phyloP scores from a whole-genome alignment of 495 filamentous ascomycete species.

The Letharia lupina region DNA sequence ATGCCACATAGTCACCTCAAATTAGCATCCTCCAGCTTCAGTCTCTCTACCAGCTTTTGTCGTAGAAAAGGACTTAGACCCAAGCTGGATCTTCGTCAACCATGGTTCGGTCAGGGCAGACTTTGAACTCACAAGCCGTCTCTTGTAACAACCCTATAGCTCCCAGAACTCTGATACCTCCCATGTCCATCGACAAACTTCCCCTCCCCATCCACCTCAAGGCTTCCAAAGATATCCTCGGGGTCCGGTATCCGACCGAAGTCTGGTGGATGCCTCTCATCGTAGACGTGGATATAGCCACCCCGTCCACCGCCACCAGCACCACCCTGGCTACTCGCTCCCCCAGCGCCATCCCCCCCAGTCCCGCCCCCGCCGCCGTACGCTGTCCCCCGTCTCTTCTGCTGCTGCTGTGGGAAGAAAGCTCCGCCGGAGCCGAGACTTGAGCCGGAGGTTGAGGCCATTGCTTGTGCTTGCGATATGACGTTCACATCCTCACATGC shows the following conservation, averaged over 20 bases:
- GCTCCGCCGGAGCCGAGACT: slow-evolving; percentile 57
- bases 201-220: slow-evolving; percentile 72
- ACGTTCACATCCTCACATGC: slow-evolving; percentile 65
- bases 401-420: slow-evolving; percentile 46
- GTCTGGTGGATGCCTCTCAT: slow-evolving; percentile 72
- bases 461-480: slow-evolving; percentile 65
- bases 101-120: background rate
- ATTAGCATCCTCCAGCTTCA: slow-evolving; percentile 18
- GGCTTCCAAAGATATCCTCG: slow-evolving; percentile 90
- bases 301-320: slow-evolving; percentile 74
- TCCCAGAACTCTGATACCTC: slow-evolving; percentile 53
- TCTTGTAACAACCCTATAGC: slow-evolving; percentile 49
- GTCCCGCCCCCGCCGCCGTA: slow-evolving; percentile 40
- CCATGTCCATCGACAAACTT: slow-evolving; percentile 55
- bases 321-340: slow-evolving; percentile 74
- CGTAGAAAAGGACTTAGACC: slow-evolving; percentile 50
- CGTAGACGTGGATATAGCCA: slow-evolving; percentile 85
- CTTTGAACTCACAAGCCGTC: slow-evolving; percentile 49
- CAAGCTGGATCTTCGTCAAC: slow-evolving; percentile 32
- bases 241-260: slow-evolving; percentile 82
- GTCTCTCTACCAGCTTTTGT: slow-evolving; percentile 44
- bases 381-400: slow-evolving; percentile 23
- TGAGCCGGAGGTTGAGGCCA: slow-evolving; percentile 69
- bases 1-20: background rate
- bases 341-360: slow-evolving; percentile 55